A percentile compares a stretch with the other conserved stretches of the same genome.
Evolutionary conservation across 139 green algal species (phyloP).

Genomic region (Chlamydomonas incerta): DNA sequence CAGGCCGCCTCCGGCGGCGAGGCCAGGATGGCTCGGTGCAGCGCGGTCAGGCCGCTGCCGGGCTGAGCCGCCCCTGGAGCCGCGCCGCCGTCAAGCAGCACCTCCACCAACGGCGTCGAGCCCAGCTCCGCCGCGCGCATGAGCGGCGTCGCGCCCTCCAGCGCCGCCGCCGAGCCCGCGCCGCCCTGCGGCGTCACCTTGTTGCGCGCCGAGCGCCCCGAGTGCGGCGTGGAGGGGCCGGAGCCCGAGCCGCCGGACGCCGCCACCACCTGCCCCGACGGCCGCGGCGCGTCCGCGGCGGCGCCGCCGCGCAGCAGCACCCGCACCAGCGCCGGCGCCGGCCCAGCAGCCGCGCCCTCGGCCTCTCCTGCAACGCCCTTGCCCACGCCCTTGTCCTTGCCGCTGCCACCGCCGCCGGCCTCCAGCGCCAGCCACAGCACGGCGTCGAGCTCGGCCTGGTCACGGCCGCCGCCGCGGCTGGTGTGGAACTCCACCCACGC

Average conservation of each 20-base stretch:
- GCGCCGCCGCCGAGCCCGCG: neutral
- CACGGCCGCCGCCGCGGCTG: neutral
- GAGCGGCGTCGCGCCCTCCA: conserved; percentile 30
- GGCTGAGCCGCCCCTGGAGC: neutral
- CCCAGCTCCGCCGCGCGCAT: conserved; percentile 28
- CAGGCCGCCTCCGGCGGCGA: neutral
- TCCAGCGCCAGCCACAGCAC: conserved; percentile 31
- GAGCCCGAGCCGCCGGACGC: neutral
- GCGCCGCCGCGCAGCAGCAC: neutral
- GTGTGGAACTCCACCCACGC: conserved; percentile 1
- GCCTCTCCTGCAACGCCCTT: no score
- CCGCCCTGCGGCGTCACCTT: no score
- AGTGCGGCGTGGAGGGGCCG: no score
- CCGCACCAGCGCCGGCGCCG: neutral
- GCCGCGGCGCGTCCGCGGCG: neutral
- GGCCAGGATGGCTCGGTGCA: conserved; percentile 22
- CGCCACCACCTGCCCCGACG: neutral
- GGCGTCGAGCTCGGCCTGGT: conserved; percentile 12
- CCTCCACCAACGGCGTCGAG: neutral
- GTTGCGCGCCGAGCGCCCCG: no score
- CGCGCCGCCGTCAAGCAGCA: neutral
- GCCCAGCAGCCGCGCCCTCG: no score
- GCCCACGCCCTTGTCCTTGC: no score
- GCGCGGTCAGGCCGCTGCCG: conserved; percentile 3
- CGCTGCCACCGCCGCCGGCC: neutral